Base-by-base conservation (phyloP, 1,284 basidiomycete species). In the Trametes pubescens region DNA sequence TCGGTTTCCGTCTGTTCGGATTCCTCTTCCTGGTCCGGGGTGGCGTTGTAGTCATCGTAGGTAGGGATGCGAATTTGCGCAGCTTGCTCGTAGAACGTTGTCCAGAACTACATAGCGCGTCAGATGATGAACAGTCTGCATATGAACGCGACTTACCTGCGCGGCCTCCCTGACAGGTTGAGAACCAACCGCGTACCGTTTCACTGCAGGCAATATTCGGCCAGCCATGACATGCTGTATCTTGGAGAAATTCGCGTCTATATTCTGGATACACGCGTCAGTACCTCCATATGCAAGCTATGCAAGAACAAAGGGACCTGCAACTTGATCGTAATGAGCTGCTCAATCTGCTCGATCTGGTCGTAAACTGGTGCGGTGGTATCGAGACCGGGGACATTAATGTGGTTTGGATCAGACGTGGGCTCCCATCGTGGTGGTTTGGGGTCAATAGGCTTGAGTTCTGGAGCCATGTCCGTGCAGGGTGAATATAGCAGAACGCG, bases 341-440 rank as follows among this genome's bases (percentile, higher is more conserved):
- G 96, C 78, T 98, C 96, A 65, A 98, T 94, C 78, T 96, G 94
- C 75, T 98, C 95, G 62, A 96, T 91, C 82, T 96, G 91, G 75
- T 94, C 93, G 51, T 86, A 85, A 38, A 92, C 83, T 29, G 94
- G 85, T 14, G 92, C 89, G 10, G 81, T 82, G 0, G 87, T 88
- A 71, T 94, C 90, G 55, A 96, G 84, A 0, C 93, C 93, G 7
- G 89, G 88, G 8, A 96, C 84, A 40, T 82, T 74, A 57, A 93
- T 92, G 52, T 83, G 82, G 2, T 81, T 71, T 9, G 91, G 87
- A 73, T 93, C 84, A 5, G 79, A 67, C 29, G 82, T 86, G 5
- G 91, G 89, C 65, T 83, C 79, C 89, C 89, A 93, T 79, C 86
- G 77, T n/a, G 82, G 44, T 9, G 68, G 4, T 34, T 70, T 72